phyloP scores from a whole-genome alignment of 2,329 filamentous ascomycete species.

The Fusarium tjaetaba region DNA sequence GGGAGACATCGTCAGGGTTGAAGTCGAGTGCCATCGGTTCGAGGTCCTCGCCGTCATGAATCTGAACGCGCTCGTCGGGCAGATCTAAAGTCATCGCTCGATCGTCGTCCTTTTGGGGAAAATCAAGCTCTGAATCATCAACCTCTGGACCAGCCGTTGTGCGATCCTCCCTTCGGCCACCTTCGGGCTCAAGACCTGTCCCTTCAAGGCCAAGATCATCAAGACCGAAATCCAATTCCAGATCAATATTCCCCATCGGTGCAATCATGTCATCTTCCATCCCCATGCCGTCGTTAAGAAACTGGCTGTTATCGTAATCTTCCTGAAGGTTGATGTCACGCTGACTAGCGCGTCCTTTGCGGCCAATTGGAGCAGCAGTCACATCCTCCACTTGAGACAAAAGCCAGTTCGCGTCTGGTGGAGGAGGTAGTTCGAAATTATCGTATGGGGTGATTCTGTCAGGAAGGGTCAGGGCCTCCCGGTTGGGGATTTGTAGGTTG shows the following conservation, averaged over 20 bases:
- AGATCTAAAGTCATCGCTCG: constrained; percentile 65
- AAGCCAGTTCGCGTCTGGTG: constrained; percentile 87
- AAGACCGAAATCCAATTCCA: constrained; percentile 79
- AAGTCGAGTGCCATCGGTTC: constrained; percentile 75
- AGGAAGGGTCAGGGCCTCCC: constrained; percentile 86
- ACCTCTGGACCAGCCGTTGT: constrained; percentile 43
- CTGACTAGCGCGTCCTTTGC: constrained; percentile 67
- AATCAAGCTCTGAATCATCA: constrained; percentile 68
- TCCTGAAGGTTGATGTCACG: constrained; percentile 76
- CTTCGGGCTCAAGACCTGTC: constrained; percentile 71
- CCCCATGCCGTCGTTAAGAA: constrained; percentile 74
- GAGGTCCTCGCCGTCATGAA: constrained; percentile 71
- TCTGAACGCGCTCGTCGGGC: constrained; percentile 64
- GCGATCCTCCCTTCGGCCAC: constrained; percentile 79
- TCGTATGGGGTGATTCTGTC: constrained; percentile 95
- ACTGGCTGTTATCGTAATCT: constrained; percentile 80
- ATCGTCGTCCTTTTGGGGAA: constrained; percentile 65
- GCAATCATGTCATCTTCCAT: constrained; percentile 67
- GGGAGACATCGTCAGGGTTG: constrained; percentile 68
- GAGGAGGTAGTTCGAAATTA: constrained; percentile 77
- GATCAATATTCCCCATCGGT: constrained; percentile 72
- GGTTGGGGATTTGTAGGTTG: constrained; percentile 81
- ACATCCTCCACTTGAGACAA: constrained; percentile 77
- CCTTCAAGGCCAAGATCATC: constrained; percentile 78
- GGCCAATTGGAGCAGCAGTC: constrained; percentile 62